These are phyloP conservation scores for Curvularia verruculosa DNA, from an alignment of 2,329 filamentous ascomycete species.

Conservation along the genomic window DNA sequence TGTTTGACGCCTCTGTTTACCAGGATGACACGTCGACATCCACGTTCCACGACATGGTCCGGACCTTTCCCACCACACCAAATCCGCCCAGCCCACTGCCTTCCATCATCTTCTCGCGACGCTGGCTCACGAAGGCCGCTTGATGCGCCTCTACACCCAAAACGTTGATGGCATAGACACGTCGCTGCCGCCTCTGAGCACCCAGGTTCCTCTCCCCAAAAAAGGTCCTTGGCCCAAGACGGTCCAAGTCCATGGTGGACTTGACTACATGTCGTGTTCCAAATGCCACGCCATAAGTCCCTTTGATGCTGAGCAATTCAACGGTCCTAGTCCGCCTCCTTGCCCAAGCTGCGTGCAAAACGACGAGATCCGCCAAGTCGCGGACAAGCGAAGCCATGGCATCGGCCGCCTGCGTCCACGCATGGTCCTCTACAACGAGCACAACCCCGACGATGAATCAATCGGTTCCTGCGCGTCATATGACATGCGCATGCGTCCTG, in stretches of 20 bases:
- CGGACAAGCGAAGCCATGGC: conserved; percentile 89
- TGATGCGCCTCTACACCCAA: conserved; percentile 91
- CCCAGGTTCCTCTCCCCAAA: conserved; percentile 77
- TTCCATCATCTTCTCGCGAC: conserved; percentile 96
- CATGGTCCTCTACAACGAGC: conserved; percentile 97
- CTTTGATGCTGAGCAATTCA: conserved; percentile 80
- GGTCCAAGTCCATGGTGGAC: conserved; percentile 89
- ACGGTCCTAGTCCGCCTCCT: conserved; percentile 80
- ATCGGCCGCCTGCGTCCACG: conserved; percentile 87
- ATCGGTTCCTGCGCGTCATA: conserved; percentile 89
- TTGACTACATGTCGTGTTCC: conserved; percentile 95
- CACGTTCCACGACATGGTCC: conserved; percentile 95
- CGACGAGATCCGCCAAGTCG: conserved; percentile 77
- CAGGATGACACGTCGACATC: conserved; percentile 87
- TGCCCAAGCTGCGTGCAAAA: conserved; percentile 76
- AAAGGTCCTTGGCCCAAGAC: conserved; percentile 94
- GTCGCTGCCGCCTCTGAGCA: conserved; percentile 76
- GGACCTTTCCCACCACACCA: conserved; percentile 82
- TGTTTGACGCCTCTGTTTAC: conserved; percentile 98
- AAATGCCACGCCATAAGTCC: conserved; percentile 81
- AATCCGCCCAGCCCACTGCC: conserved; percentile 76
- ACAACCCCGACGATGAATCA: conserved; percentile 94
- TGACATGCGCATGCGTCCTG: conserved; percentile 83
- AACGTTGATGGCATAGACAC: conserved; percentile 97
- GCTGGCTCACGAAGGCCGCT: conserved; percentile 81